Conservation (phyloP, 225 moss, liverwort and hornwort species). For the Neckera pumila region DNA sequence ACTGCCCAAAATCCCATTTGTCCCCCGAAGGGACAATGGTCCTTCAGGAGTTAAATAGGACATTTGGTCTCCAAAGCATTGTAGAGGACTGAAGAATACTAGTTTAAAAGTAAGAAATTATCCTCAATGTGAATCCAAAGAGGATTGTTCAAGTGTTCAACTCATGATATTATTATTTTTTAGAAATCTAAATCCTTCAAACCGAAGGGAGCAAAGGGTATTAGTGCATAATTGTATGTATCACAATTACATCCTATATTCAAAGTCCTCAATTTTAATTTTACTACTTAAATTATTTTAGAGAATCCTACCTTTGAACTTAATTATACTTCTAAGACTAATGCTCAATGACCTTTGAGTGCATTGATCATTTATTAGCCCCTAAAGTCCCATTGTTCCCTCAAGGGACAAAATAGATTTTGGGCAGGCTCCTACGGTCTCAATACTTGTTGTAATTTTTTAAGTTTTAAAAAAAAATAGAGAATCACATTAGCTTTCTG, state of each 20-base stretch:
- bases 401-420: no score
- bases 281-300: not conserved
- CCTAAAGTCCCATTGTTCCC: no score
- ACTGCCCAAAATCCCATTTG: no score
- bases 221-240: not conserved
- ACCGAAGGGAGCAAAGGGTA: not conserved
- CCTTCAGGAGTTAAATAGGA: no score
- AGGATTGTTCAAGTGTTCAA: not conserved
- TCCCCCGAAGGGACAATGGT: no score
- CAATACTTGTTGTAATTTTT: no score
- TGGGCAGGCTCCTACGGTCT: no score
- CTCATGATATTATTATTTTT: not conserved
- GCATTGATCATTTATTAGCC: not conserved
- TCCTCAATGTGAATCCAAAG: no score
- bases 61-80: not conserved
- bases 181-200: not conserved
- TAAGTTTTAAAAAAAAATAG: no score
- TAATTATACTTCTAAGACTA: not conserved
- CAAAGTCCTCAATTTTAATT: not conserved
- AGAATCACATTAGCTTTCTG: no score
- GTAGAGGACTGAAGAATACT: no score
- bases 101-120: not conserved
- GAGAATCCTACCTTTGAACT: not conserved
- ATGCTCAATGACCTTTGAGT: accelerated
- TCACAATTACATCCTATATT: no score